Base-by-base conservation (phyloP, 805 yeast genomes). In the Candida ipomoeae region DNA sequence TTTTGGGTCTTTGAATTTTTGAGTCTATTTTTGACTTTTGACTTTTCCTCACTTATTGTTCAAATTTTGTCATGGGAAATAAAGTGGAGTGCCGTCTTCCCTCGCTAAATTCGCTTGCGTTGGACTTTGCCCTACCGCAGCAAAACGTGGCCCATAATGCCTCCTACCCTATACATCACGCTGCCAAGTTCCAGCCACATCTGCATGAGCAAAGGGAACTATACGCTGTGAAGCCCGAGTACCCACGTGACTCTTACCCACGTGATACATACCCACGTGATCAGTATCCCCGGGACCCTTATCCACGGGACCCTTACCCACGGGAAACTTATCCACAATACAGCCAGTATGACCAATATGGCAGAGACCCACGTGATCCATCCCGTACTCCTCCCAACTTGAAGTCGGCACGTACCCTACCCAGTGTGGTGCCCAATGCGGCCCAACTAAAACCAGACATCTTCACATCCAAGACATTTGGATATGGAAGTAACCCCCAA, bases 51-150 rank as follows among this genome's bases (percentile, higher is more conserved):
- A 26, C 29, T 26, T 26, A 8, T 26, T 26, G 11, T 26, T 26
- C 11, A 8, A 26, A 8, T 26, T 23, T 26, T 10, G 29, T 26
- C 29, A 55, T 54, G 57, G 46, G 54, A 18, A 44, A 50, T 33
- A 52, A 53, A 23, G 40, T 53, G 15, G 59, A 54, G 18, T 54
- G 52, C 50, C 56, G 62, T 42, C 62, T 70, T 29, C 76, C 75
- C 20, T 62, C 73, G 20, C 69, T 70, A 46, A 68, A 63, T 48
- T 61, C 69, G 40, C 67, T 70, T 40, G 59, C 61, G 47, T 64
- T 70, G 62, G 72, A 70, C 41, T 57, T 69, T 51, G 69, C 69
- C 7, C 54, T 56, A 33, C 62, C 56, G 49, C 51, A 35, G 23
- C 51, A 50, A 14, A 45, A 23, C 33, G 40, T 21, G 23, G 29